Evolutionary conservation across 164 flowering plant genomes (phyloP).

Genomic region (Liquidambar formosana): DNA sequence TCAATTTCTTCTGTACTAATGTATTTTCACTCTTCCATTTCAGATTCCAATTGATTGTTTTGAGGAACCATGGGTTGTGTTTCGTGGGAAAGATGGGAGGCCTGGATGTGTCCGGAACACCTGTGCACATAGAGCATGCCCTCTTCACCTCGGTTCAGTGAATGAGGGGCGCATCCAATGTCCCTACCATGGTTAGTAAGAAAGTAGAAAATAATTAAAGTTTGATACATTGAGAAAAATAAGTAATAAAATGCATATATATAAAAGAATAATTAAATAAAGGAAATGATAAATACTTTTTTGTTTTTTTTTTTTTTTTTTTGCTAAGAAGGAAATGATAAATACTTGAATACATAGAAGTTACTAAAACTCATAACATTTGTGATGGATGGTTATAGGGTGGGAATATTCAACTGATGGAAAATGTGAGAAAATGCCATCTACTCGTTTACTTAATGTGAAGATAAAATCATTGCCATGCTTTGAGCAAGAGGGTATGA

Average conservation of each 20-base stretch:
- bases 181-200: slow-evolving; percentile 89
- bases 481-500: slow-evolving; percentile 91
- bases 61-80: slow-evolving; percentile 92
- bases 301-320: too few species aligned
- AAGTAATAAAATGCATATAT: neutral
- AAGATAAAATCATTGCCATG: slow-evolving; percentile 81
- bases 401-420: slow-evolving; percentile 99
- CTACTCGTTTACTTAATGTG: slow-evolving; percentile 64
- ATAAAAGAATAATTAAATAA: too few species aligned
- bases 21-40: slow-evolving; percentile 12
- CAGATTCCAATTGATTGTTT: slow-evolving; percentile 96
- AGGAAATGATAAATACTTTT: too few species aligned
- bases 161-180: slow-evolving; percentile 94
- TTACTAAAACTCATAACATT: neutral
- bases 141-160: slow-evolving; percentile 92
- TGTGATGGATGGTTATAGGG: slow-evolving; percentile 40
- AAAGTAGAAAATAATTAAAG: neutral
- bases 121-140: slow-evolving; percentile 99
- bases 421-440: slow-evolving; percentile 98
- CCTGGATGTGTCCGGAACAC: slow-evolving; percentile 96
- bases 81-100: slow-evolving; percentile 92
- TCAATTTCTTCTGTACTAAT: neutral
- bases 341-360: neutral
- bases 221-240: neutral
- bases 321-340: too few species aligned